phyloP scores from a whole-genome alignment of 2,329 filamentous ascomycete genomes.

The Pseudocercospora pini-densiflorae region DNA sequence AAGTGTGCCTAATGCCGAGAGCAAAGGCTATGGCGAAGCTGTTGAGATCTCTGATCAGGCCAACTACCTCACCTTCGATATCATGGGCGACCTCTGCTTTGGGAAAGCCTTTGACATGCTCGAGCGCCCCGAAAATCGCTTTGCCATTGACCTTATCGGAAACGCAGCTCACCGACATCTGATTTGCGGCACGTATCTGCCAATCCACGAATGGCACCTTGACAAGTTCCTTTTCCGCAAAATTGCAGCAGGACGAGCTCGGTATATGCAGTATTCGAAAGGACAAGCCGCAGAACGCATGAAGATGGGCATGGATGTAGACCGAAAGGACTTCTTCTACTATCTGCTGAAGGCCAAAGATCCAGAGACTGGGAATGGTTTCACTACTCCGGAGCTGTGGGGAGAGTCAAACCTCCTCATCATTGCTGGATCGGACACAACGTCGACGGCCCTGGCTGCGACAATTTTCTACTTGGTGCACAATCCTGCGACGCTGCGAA shows the following conservation, averaged over 20 bases:
- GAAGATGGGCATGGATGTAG: conserved; percentile 37
- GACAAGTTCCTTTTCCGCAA: conserved; percentile 52
- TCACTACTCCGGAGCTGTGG: conserved; percentile 34
- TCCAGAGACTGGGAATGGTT: conserved; percentile 38
- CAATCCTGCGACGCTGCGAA: conserved; percentile 36
- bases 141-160: conserved; percentile 32
- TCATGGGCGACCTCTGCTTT: conserved; percentile 56
- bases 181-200: conserved; percentile 48
- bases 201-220: conserved; percentile 42
- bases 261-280: conserved; percentile 51
- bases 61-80: conserved; percentile 50
- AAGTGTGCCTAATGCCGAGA: conserved; percentile 11
- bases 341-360: conserved; percentile 37
- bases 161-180: conserved; percentile 35
- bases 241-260: conserved; percentile 46
- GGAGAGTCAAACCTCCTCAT: conserved; percentile 39
- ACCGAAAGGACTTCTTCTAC: conserved; percentile 36
- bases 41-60: conserved; percentile 52
- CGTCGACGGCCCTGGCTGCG: conserved; percentile 40
- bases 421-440: conserved; percentile 42
- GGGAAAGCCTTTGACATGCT: conserved; percentile 51
- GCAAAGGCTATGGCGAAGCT: conserved; percentile 46
- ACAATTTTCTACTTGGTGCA: conserved; percentile 44
- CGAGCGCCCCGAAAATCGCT: conserved; percentile 43
- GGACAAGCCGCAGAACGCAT: conserved; percentile 49